These are phyloP conservation scores for Mucor velutinosus DNA, from an alignment of 371 early-diverging fungal species.

Conservation along the genomic window DNA sequence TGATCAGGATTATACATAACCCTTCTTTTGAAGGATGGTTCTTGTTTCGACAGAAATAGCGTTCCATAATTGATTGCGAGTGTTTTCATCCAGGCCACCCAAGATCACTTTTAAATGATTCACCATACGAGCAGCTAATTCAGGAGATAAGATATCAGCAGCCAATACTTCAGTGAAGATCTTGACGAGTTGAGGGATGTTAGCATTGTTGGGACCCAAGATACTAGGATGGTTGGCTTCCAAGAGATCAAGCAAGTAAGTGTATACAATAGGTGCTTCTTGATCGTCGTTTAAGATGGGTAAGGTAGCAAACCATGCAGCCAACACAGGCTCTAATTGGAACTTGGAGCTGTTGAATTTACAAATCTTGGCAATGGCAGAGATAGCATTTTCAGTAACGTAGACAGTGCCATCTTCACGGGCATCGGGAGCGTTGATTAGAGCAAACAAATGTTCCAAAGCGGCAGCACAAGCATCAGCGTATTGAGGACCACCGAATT, in stretches of 20 bases:
- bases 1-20: slow-evolving; percentile 43
- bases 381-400: slow-evolving; percentile 89
- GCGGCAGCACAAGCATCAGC: slow-evolving; percentile 67
- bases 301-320: slow-evolving; percentile 77
- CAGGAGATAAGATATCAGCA: slow-evolving; percentile 60
- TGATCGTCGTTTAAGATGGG: slow-evolving; percentile 88
- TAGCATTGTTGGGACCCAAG: slow-evolving; percentile 62
- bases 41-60: slow-evolving; percentile 67
- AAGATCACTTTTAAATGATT: slow-evolving; percentile 64
- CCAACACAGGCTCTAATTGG: slow-evolving; percentile 67
- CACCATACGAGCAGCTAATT: slow-evolving; percentile 64
- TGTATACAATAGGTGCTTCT: slow-evolving; percentile 78
- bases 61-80: slow-evolving; percentile 68
- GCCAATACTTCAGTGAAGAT: slow-evolving; percentile 74
- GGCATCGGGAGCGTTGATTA: slow-evolving; percentile 68
- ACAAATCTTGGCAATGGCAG: slow-evolving; percentile 89
- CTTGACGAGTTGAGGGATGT: slow-evolving; percentile 67
- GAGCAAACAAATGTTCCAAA: slow-evolving; percentile 64
- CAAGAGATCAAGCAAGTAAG: slow-evolving; percentile 78
- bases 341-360: slow-evolving; percentile 61
- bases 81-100: slow-evolving; percentile 57
- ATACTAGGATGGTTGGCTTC: slow-evolving; percentile 64
- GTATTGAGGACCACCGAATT: slow-evolving; percentile 81
- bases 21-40: slow-evolving; percentile 66
- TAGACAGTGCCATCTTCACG: slow-evolving; percentile 73